Evolutionary conservation across 331 rosid species (phyloP).

Genomic region (Acacia concinna): DNA sequence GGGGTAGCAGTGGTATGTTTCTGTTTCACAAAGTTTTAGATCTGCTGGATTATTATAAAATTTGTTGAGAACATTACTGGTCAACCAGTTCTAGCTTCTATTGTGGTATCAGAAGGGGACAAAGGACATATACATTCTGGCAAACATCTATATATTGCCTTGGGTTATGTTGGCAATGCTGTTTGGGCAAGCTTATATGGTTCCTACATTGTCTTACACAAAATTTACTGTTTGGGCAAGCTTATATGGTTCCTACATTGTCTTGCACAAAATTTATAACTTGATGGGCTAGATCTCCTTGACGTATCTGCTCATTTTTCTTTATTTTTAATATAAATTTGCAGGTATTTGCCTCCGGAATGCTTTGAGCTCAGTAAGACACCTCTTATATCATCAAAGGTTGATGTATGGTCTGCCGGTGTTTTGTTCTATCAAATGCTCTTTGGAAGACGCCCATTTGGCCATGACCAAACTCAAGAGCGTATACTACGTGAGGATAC

Average conservation of each 20-base stretch:
- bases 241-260: background rate
- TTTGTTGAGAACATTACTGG: conserved; percentile 10
- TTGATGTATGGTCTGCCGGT: conserved; percentile 99
- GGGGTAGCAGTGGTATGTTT: background rate
- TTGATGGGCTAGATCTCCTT: background rate
- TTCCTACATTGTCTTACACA: background rate
- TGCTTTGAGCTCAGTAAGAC: conserved; percentile 93
- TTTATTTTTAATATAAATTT: conserved; percentile 25
- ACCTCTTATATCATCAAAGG: conserved; percentile 97
- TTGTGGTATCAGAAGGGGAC: background rate
- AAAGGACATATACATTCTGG: background rate
- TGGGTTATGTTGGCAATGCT: background rate
- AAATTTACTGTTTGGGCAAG: background rate
- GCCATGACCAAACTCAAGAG: conserved; percentile 96
- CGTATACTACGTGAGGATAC: conserved; percentile 97
- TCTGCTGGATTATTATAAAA: background rate
- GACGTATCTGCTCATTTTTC: background rate
- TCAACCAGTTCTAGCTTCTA: background rate
- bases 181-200: background rate
- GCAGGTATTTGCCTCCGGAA: conserved; percentile 98
- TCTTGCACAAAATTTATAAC: background rate
- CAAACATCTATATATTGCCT: background rate
- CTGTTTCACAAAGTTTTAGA: background rate
- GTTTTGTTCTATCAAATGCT: conserved; percentile 91
- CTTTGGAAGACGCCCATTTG: conserved; percentile 94